Evolutionary conservation across 768 basidiomycete species (phyloP), one percentile per base, ranked within the genome.

Genomic region (Tulasnella sp.): DNA sequence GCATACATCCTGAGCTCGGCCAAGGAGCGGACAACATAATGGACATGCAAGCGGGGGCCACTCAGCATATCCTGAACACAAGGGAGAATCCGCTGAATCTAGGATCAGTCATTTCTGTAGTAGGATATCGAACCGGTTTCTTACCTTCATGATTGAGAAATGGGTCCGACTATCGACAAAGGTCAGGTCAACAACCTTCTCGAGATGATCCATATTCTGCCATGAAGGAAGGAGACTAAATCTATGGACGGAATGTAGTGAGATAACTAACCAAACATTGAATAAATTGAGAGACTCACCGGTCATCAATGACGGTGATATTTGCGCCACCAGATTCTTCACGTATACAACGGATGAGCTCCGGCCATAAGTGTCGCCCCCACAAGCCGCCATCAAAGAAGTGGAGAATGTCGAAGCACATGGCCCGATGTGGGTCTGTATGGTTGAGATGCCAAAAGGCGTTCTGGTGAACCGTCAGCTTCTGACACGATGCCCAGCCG

Each of bases 61-160:
- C 18, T 32, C 73, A 74, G 16, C 29, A 74, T 39, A 29, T 74
- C 73, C 3, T 74, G 73, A 20, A 29, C 44, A 29, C 39, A 40
- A 74, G 73, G 73, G 18, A 74, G 73, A 29, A 74, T 74, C 4
- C 35, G 35, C 73, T 74, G 7, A 0, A 46, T 40, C 35, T 74
- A 18, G 40, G 15, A 23, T 51, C 26, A 74, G 44, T 74, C 35
- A 29, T 46, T 74, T 9, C 26, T 37, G 44, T 74, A 46, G 18
- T 18, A 2, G 73, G n/a, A 5, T 35, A 20, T 3, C 3, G 26
- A 2, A 74, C 40, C 0, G 7, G 18, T 51, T 51, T 10, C 10
- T 16, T 51, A 74, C 73, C 44, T 74, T 74, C 35, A 74, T 35
- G 3, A 74, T 46, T 32, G 44, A 74, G 73, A 74, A 32, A 74